Evolutionary conservation across 345 rosid species (phyloP).

Genomic region (Passiflora organensis): DNA sequence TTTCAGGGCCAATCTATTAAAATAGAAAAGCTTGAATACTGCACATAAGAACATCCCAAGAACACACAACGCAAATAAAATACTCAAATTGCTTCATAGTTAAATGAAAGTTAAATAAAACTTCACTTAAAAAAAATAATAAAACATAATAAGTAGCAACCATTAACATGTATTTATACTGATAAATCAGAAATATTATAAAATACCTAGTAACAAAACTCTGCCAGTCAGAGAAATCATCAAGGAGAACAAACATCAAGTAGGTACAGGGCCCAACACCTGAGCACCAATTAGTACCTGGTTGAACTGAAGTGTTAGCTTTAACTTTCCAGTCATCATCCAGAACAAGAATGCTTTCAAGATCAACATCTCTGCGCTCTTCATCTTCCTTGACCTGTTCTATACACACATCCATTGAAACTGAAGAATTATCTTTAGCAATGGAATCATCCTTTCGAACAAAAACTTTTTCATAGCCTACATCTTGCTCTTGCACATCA

Average conservation of each 20-base stretch:
- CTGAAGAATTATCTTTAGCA: conserved; percentile 18
- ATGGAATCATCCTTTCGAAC: conserved; percentile 17
- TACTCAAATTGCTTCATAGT: too few species aligned
- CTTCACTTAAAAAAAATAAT: too few species aligned
- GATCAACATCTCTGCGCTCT: conserved; percentile 29
- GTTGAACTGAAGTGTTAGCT: conserved; percentile 24
- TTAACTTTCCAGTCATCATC: conserved; percentile 10
- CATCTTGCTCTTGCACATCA: too few species aligned
- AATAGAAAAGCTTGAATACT: too few species aligned
- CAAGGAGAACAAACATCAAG: conserved; percentile 15
- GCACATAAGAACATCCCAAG: too few species aligned
- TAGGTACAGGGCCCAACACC: conserved; percentile 16
- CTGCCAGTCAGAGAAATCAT: background rate
- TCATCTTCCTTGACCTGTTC: conserved; percentile 18
- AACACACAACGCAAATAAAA: too few species aligned
- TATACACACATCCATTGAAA: conserved; percentile 14
- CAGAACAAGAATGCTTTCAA: conserved; percentile 11
- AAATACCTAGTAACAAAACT: background rate
- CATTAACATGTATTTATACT: too few species aligned
- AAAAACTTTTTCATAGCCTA: too few species aligned
- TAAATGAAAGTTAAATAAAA: too few species aligned
- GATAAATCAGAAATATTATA: too few species aligned
- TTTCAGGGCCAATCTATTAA: too few species aligned
- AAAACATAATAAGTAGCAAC: too few species aligned
- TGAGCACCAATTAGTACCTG: conserved; percentile 11